Evolutionary conservation across 352 stramenopile genomes (phyloP).

Genomic region (Pythium chondricola): DNA sequence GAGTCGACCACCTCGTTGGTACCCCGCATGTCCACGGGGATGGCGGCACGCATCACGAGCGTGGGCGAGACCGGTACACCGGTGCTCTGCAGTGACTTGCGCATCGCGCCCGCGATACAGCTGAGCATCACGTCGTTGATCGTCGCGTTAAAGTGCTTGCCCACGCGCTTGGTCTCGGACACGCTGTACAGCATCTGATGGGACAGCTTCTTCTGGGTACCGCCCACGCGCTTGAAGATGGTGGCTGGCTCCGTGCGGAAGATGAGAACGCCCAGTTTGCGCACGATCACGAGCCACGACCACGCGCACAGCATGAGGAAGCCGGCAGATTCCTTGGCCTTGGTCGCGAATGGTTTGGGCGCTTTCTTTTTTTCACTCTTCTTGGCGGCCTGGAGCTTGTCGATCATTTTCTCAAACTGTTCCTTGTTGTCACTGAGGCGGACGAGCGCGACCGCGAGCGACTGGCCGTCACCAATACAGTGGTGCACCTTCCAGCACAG

Average conservation of each 20-base stretch:
- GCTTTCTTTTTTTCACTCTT: slow-evolving; percentile 26
- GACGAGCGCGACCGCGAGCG: slow-evolving; percentile 49
- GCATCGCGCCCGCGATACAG: slow-evolving; percentile 71
- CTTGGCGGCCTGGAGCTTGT: slow-evolving; percentile 30
- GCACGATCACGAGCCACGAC: slow-evolving; percentile 53
- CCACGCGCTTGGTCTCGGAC: slow-evolving; percentile 60
- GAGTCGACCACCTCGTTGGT: slow-evolving; percentile 52
- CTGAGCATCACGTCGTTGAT: slow-evolving; percentile 82
- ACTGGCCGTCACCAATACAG: slow-evolving; percentile 71
- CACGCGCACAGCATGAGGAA: slow-evolving; percentile 36
- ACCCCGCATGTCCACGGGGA: slow-evolving; percentile 76
- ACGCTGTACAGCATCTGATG: slow-evolving; percentile 76
- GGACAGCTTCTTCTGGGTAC: slow-evolving; percentile 55
- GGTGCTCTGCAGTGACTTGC: slow-evolving; percentile 45
- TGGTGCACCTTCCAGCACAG: slow-evolving; percentile 73
- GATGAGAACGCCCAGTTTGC: slow-evolving; percentile 41
- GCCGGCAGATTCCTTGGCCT: slow-evolving; percentile 19
- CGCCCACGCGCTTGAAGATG: slow-evolving; percentile 56
- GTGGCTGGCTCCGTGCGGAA: slow-evolving; percentile 49
- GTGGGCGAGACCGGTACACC: slow-evolving; percentile 28
- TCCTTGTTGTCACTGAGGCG: slow-evolving; percentile 69
- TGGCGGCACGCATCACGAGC: slow-evolving; percentile 58
- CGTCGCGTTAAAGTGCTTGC: slow-evolving; percentile 56
- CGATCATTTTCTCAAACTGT: slow-evolving; percentile 55
- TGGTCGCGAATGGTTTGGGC: slow-evolving; percentile 19